Evolutionary conservation across 345 rosid species (phyloP).

Genomic region (Populus davidiana): DNA sequence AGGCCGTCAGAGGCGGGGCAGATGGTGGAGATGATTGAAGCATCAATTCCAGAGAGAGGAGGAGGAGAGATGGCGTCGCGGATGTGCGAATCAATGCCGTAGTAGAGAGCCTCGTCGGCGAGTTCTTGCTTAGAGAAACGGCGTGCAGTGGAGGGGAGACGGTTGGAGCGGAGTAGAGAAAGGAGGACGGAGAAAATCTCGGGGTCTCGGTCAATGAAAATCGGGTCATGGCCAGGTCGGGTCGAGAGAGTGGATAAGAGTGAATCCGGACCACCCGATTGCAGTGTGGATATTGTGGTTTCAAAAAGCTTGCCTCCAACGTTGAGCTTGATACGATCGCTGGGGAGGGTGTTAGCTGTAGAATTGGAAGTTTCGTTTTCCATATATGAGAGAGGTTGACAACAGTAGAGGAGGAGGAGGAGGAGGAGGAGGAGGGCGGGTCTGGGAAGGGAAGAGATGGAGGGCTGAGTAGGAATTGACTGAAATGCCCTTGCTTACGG

Average conservation of each 20-base stretch:
- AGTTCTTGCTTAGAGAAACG: constrained; percentile 78
- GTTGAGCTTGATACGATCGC: constrained; percentile 68
- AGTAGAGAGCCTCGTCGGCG: constrained; percentile 80
- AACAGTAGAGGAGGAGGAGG: too few species aligned
- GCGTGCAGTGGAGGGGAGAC: constrained; percentile 58
- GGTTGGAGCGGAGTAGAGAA: constrained; percentile 68
- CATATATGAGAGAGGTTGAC: neutral
- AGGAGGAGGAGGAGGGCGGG: too few species aligned
- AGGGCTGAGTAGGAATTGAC: too few species aligned
- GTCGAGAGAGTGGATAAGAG: constrained; percentile 69
- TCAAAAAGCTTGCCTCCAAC: constrained; percentile 86
- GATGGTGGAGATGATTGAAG: constrained; percentile 58
- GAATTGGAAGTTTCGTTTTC: constrained; percentile 9
- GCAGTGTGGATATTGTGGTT: constrained; percentile 72
- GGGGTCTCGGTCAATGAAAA: constrained; percentile 94
- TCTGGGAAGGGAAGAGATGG: too few species aligned
- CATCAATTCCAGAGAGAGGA: constrained; percentile 67
- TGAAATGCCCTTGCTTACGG: too few species aligned
- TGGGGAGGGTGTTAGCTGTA: neutral
- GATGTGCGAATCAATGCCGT: constrained; percentile 73
- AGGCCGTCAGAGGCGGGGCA: constrained; percentile 64
- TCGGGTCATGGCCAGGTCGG: constrained; percentile 39
- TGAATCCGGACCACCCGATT: constrained; percentile 73
- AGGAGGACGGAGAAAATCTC: constrained; percentile 82
- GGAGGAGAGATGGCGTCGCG: constrained; percentile 61